Evolutionary conservation across 1,284 basidiomycete genomes (phyloP).

Genomic region (Tranzscheliella williamsii): DNA sequence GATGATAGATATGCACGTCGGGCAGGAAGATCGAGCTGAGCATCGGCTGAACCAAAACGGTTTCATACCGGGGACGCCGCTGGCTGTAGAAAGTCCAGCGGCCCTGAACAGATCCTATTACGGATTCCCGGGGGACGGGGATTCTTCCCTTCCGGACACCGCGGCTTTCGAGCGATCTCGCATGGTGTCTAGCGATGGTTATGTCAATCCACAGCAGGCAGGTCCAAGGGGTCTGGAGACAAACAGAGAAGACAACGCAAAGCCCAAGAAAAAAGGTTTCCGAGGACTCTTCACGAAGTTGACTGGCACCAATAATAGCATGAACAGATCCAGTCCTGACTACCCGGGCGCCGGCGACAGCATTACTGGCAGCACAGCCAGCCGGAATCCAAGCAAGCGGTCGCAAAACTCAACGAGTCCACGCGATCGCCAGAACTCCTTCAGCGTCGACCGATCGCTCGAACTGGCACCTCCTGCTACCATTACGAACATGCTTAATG

Average conservation of each 20-base stretch:
- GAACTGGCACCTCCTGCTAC: conserved; percentile 8
- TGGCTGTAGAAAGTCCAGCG: conserved; percentile 28
- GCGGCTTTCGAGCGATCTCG: conserved; percentile 23
- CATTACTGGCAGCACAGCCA: conserved; percentile 35
- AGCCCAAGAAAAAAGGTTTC: conserved; percentile 47
- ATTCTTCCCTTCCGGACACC: conserved; percentile 20
- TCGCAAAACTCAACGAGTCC: conserved; percentile 35
- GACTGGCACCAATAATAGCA: conserved; percentile 20
- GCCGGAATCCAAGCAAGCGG: conserved; percentile 33
- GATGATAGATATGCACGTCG: conserved; percentile 63
- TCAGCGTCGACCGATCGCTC: conserved; percentile 31
- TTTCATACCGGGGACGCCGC: conserved; percentile 37
- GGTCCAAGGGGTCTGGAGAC: conserved; percentile 22
- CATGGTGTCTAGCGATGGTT: conserved; percentile 30
- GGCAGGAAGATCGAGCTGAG: conserved; percentile 45
- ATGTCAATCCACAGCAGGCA: conserved; percentile 35
- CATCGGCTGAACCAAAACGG: conserved; percentile 47
- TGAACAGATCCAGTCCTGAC: conserved; percentile 5
- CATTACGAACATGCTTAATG: conserved; percentile 3
- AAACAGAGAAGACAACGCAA: conserved; percentile 14
- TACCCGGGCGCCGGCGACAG: conserved; percentile 11
- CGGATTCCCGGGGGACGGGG: conserved; percentile 49
- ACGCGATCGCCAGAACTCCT: conserved; percentile 20
- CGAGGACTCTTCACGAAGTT: conserved; percentile 45
- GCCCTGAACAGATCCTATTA: conserved; percentile 39